Conservation (phyloP, 495 filamentous ascomycete species). For the Aspergillus bertholletiae region DNA sequence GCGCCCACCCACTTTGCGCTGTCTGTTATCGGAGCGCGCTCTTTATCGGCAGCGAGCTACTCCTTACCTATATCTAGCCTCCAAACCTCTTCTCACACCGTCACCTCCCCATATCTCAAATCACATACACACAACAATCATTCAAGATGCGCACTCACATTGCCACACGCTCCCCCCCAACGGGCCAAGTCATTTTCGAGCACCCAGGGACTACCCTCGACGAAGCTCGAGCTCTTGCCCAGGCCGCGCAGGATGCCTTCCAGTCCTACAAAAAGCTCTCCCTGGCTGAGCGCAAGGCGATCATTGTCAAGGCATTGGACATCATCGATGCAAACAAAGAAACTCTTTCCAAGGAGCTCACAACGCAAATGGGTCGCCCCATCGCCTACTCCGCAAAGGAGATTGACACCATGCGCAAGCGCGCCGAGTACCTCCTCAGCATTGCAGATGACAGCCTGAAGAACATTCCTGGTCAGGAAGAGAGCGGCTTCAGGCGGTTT, state of each 20-base stretch:
- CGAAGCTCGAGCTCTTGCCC: constrained; percentile 64
- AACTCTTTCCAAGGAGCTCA: constrained; percentile 76
- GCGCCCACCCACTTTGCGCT: background rate
- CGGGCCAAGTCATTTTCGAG: constrained; percentile 76
- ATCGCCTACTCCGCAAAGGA: constrained; percentile 83
- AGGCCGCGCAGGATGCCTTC: constrained; percentile 68
- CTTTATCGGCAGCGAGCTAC: too few species aligned
- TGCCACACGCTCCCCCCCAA: constrained; percentile 86
- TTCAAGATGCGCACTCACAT: too few species aligned
- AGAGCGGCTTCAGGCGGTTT: constrained; percentile 83
- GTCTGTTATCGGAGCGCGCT: background rate
- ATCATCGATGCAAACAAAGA: constrained; percentile 66
- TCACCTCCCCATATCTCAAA: too few species aligned
- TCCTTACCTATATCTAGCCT: too few species aligned
- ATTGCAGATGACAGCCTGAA: constrained; percentile 66
- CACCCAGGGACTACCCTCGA: constrained; percentile 67
- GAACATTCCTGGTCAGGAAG: constrained; percentile 67
- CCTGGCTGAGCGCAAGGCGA: constrained; percentile 67
- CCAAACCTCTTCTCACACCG: too few species aligned
- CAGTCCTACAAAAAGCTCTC: constrained; percentile 59
- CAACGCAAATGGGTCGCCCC: constrained; percentile 90
- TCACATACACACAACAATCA: too few species aligned
- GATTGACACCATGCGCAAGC: constrained; percentile 75
- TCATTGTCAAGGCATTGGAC: constrained; percentile 73
- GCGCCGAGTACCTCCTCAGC: constrained; percentile 79